These are phyloP conservation scores for Plasmodium coatneyi DNA, from an alignment of 169 alveolate genomes.

Conservation along the genomic window DNA sequence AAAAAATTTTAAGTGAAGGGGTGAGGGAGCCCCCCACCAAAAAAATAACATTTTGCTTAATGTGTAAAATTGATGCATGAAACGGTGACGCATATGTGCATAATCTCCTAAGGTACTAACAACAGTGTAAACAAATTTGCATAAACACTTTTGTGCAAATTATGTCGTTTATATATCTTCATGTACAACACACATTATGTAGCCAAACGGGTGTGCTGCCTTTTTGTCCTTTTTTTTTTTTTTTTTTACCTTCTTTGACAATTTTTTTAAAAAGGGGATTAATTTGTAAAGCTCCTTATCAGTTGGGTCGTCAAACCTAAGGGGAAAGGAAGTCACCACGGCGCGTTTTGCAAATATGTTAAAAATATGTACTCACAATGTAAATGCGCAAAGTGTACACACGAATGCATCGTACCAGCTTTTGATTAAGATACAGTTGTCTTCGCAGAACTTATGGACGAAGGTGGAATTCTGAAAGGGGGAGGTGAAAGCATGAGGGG, in stretches of 20 bases:
- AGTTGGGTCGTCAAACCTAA: constrained; percentile 86
- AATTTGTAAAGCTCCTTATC: constrained; percentile 87
- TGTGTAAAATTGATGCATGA: background rate
- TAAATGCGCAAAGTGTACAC: constrained; percentile 1
- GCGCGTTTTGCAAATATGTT: background rate
- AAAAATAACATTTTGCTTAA: background rate
- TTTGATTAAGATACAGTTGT: constrained; percentile 92
- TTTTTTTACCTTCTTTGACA: constrained; percentile 73
- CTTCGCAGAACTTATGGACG: constrained; percentile 91
- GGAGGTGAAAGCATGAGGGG: background rate
- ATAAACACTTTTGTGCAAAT: background rate
- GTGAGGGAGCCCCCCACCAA: background rate
- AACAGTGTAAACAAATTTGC: background rate
- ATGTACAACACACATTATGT: background rate
- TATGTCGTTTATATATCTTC: background rate
- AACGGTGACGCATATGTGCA: background rate
- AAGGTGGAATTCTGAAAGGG: constrained; percentile 89
- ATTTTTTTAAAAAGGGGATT: constrained; percentile 82
- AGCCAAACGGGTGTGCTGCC: background rate
- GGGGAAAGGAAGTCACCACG: background rate
- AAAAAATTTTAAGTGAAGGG: background rate
- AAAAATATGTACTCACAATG: constrained; percentile 1
- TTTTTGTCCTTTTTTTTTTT: background rate
- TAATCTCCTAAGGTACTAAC: background rate
- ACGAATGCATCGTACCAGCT: constrained; percentile 85